Base-by-base conservation (phyloP, 2,329 filamentous ascomycete species). In the Sporothrix sp. region DNA sequence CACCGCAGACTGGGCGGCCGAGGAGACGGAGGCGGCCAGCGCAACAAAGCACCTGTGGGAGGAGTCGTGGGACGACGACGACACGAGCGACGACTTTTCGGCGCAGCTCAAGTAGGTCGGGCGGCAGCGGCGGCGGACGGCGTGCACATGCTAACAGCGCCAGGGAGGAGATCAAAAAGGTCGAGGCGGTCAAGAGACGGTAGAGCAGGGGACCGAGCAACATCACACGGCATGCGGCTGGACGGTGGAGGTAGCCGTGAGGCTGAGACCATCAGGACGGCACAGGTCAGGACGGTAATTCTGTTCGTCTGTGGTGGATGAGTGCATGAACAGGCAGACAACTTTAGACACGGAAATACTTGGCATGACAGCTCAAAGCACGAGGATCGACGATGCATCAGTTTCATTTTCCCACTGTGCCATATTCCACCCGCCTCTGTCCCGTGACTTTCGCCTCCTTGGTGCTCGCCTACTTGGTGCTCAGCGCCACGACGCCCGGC, bases 11-110 rank as follows among this genome's bases (percentile, higher is more conserved):
- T 98, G 93, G 93, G 76, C 83, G 48, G 83, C 89, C 67, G 88
- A 95, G 64, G 90, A 95, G 64, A 87, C 87, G 55, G 88, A 96
- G 65, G 84, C 83, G 51, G 85, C 85, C 62, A 81, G 75, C 54
- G 80, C 73, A 60, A 79, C 82, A 54, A 75, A 73, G 57, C 90
- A 97, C 71, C 74, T 98, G 50, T 98, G 93, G 93, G 93, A 98
- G 70, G 93, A 98, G 76, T 96, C 89, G 75, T 98, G 93, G 93
- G 93, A 98, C 65, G 93, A 98, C 63, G 91, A 97, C 66, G 93
- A 97, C 70, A 93, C 88, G 58, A 93, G 79, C 62, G 93, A 98
- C 65, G 93, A 98, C 63, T 98, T 98, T 67, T 93, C 89, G 11
- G 80, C 86, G 62, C 91, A 97, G 73, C 72, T 98, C 63, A 94